Evolutionary conservation across 805 yeast species (phyloP).

Genomic region (Sugiyamaella lignohabitans): DNA sequence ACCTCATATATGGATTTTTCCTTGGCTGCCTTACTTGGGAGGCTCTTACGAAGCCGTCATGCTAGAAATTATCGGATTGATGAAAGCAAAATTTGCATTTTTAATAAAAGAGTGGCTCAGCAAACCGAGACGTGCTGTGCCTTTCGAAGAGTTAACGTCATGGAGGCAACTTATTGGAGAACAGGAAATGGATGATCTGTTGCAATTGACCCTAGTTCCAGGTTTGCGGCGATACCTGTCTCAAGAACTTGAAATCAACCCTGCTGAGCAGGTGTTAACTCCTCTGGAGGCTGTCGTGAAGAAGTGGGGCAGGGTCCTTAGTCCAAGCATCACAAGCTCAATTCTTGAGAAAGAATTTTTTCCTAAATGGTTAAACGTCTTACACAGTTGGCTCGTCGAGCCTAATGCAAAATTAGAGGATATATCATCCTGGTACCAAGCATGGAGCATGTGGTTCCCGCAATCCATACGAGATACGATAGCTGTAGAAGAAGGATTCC

Average conservation of each 20-base stretch:
- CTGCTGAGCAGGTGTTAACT: constrained; percentile 23
- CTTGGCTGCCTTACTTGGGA: constrained; percentile 36
- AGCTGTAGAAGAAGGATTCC: constrained; percentile 16
- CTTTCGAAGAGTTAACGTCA: neutral
- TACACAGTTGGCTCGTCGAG: constrained; percentile 28
- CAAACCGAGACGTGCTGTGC: neutral
- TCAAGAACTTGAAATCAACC: constrained; percentile 24
- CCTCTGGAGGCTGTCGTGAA: constrained; percentile 12
- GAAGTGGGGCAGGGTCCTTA: neutral
- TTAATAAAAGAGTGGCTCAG: neutral
- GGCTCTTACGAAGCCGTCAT: neutral
- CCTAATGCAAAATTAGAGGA: constrained; percentile 22
- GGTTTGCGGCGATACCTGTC: constrained; percentile 13
- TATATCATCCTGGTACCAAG: constrained; percentile 28
- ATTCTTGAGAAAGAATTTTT: constrained; percentile 35
- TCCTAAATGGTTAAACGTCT: constrained; percentile 34
- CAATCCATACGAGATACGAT: constrained; percentile 13
- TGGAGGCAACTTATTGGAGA: neutral
- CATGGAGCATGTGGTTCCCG: constrained; percentile 30
- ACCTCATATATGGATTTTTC: constrained; percentile 35
- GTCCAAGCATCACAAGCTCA: neutral
- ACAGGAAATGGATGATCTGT: constrained; percentile 10
- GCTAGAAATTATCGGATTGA: neutral
- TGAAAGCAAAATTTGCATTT: too few relatives aligned
- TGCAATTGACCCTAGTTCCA: constrained; percentile 4